Conservation (phyloP, 2,329 filamentous ascomycete genomes). For the Didymella glomerata region DNA sequence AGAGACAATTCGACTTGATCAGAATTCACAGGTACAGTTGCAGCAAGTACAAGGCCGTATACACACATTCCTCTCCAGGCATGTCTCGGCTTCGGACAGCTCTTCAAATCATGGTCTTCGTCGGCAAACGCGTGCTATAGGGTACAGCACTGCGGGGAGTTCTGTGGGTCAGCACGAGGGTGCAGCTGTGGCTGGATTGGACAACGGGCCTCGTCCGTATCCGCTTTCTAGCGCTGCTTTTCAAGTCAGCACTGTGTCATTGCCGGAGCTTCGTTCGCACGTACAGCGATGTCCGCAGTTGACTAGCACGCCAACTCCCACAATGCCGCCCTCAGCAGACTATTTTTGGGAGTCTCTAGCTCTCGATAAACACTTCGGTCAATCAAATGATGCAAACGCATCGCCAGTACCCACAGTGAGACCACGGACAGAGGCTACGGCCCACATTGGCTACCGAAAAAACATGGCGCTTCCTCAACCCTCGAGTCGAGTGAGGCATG, state of each 20-base stretch:
- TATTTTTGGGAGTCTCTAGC: not conserved
- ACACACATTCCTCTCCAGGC: constrained; percentile 3
- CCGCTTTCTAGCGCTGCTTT: not conserved
- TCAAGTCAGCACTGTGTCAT: not conserved
- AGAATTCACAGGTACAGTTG: not conserved
- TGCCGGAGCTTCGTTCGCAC: not conserved
- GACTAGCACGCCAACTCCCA: too few relatives aligned
- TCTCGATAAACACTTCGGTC: not conserved
- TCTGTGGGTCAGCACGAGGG: not conserved
- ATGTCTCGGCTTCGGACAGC: not conserved
- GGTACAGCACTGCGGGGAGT: not conserved
- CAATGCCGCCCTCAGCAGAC: not conserved
- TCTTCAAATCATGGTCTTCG: not conserved
- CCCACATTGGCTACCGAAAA: not conserved
- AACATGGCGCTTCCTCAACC: not conserved
- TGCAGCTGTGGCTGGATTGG: not conserved
- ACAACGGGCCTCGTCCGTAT: not conserved
- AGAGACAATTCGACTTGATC: not conserved
- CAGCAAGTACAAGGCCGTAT: constrained; percentile 8
- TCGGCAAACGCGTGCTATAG: not conserved
- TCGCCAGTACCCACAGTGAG: not conserved
- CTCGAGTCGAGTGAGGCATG: not conserved
- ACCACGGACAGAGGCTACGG: not conserved
- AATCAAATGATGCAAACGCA: not conserved
- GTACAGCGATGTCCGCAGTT: not conserved